Percentiles rank a stretch among this genome's conserved stretches.
phyloP scores from a whole-genome alignment of 192 early-diverging fungal species.

The Entomortierella chlamydospora region DNA sequence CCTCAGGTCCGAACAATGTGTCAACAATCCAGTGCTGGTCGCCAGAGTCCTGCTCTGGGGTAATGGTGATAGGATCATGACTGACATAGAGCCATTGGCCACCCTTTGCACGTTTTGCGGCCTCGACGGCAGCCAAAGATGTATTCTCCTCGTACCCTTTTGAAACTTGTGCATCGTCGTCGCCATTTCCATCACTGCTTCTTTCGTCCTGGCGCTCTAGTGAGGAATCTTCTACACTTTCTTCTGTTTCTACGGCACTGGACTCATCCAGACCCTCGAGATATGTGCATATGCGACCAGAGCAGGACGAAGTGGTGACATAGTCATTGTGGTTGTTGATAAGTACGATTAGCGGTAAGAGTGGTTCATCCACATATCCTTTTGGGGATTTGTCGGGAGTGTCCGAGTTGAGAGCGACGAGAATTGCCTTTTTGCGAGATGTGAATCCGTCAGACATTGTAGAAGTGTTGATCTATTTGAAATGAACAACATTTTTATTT shows the following conservation, averaged over 20 bases:
- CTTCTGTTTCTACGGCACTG: background rate
- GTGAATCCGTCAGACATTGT: conserved; percentile 49
- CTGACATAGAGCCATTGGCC: conserved; percentile 65
- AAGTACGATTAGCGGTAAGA: conserved; percentile 58
- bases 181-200: background rate
- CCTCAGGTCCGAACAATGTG: conserved; percentile 49
- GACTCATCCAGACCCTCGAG: conserved; percentile 56
- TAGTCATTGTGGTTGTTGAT: conserved; percentile 66
- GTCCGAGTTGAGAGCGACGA: conserved; percentile 53
- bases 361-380: conserved; percentile 64
- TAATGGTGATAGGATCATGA: conserved; percentile 57
- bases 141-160: conserved; percentile 38
- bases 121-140: conserved; percentile 29
- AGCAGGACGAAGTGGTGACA: conserved; percentile 66
- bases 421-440: conserved; percentile 50
- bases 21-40: conserved; percentile 39
- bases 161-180: conserved; percentile 19
- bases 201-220: background rate
- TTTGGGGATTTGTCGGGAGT: conserved; percentile 65
- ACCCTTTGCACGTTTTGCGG: conserved; percentile 46
- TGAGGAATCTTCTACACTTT: background rate
- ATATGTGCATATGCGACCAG: conserved; percentile 63
- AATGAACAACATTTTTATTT: too few relatives aligned
- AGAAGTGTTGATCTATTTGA: too few relatives aligned
- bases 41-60: conserved; percentile 12